These are phyloP conservation scores for Lobosporangium transversale DNA, from an alignment of 192 early-diverging fungal species.

Conservation along the genomic window DNA sequence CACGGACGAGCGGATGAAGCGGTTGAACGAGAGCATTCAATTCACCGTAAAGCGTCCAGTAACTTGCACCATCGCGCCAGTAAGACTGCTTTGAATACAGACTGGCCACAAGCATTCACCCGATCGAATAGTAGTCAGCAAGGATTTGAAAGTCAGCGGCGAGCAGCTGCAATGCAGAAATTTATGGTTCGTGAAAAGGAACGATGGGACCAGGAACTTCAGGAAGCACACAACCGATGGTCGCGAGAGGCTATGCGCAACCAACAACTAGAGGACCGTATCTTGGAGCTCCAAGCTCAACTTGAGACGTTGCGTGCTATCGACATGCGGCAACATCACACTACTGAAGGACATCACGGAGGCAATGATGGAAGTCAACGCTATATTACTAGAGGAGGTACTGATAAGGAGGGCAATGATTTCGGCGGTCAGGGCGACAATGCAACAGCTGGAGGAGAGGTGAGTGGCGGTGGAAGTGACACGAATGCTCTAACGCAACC, in stretches of 20 bases:
- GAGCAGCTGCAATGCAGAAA: conserved; percentile 33
- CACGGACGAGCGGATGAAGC: too few relatives aligned
- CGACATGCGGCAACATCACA: conserved; percentile 6
- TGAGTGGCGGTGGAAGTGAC: conserved; percentile 7
- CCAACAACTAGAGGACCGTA: conserved; percentile 42
- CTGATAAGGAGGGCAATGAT: too few relatives aligned
- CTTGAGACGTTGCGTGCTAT: conserved; percentile 40
- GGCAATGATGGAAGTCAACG: background rate
- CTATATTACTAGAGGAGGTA: too few relatives aligned
- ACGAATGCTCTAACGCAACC: conserved; percentile 14
- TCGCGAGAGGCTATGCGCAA: conserved; percentile 35
- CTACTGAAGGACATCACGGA: background rate
- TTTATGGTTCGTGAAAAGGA: conserved; percentile 46
- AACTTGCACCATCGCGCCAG: conserved; percentile 1
- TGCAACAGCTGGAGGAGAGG: background rate
- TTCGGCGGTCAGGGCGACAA: background rate
- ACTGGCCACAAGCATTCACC: conserved; percentile 20
- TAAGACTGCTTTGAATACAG: background rate
- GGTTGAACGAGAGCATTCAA: background rate
- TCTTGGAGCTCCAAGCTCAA: conserved; percentile 40
- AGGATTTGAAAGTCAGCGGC: conserved; percentile 22
- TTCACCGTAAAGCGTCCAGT: conserved; percentile 2
- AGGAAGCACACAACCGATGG: conserved; percentile 33
- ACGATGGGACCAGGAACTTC: conserved; percentile 45
- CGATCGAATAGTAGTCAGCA: conserved; percentile 31